Base-by-base conservation (phyloP, 2,329 filamentous ascomycete genomes). In the Aspergillus sergii region DNA sequence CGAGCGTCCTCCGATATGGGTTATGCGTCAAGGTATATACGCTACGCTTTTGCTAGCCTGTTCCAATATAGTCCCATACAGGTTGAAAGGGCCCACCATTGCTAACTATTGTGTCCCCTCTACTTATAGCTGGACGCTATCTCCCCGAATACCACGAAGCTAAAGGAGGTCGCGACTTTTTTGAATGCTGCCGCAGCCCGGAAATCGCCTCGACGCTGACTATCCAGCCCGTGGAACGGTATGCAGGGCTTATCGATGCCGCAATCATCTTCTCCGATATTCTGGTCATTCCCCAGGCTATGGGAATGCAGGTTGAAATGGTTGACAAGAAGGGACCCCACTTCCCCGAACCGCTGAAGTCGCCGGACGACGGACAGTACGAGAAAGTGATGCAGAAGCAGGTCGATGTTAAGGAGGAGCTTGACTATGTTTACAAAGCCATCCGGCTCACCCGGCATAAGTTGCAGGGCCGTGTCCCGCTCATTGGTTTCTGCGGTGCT, bases 251-350 rank as follows among this genome's bases (percentile, higher is more conserved):
- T 65, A 88, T 99, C 71, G 95, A 99, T 79, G 94, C 93, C 32
- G 94, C 95, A 64, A 99, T 99, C 74, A 99, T 99, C 79, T 99
- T 99, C 85, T 97, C 93, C 61, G 95, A 99, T 77, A 99, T 99
- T 69, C 88, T 99, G 43, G 95, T 99, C 53, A 94, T 99, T 66
- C 95, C 95, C 0, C 95, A 99, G 81, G 95, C 95, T 36, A 92
- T 99, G 88, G 95, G 95, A 1, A 99, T 99, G 95, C 85, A 86
- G n/a, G 95, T 99, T 32, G 91, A 98, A 78, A 99, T 99, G 95
- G 85, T 98, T 12, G 94, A 97, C 78, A 96, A 95, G 81, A 96
- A 97, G 79, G 95, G 95, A 0, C 95, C 95, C 12, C 92, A 96
- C 77, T 99, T 99, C 78, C 95, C 95, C 0, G 83, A 91, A 54